These are phyloP conservation scores for Mucor irregularis DNA, from an alignment of 371 early-diverging fungal species.

Conservation along the genomic window DNA sequence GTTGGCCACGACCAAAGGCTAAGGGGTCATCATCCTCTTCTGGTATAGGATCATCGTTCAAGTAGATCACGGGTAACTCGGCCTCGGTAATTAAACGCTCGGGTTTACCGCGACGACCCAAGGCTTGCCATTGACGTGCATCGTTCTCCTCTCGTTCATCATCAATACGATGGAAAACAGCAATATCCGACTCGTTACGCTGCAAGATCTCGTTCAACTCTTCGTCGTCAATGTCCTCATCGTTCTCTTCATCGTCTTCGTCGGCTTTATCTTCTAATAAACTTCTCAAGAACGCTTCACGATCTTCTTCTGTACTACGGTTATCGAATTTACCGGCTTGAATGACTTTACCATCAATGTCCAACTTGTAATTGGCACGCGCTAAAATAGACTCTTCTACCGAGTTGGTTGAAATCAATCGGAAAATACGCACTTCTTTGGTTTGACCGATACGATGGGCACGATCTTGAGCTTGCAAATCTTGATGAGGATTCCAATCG, in stretches of 20 bases:
- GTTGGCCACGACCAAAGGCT: constrained; percentile 62
- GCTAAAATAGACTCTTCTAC: constrained; percentile 97
- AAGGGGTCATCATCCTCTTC: constrained; percentile 46
- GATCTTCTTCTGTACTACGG: constrained; percentile 91
- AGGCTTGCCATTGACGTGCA: constrained; percentile 21
- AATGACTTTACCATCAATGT: constrained; percentile 97
- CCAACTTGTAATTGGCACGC: constrained; percentile 92
- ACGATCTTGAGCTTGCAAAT: constrained; percentile 99
- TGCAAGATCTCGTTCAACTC: constrained; percentile 58
- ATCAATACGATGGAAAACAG: constrained; percentile 38
- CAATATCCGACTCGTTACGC: constrained; percentile 37
- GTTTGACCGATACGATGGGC: constrained; percentile 99
- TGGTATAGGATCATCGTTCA: constrained; percentile 58
- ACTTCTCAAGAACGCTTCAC: constrained; percentile 76
- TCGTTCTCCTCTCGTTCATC: constrained; percentile 39
- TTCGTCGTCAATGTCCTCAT: constrained; percentile 66
- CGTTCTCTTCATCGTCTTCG: constrained; percentile 58
- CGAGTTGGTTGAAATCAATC: constrained; percentile 91
- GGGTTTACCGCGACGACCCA: constrained; percentile 46
- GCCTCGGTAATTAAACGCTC: constrained; percentile 80
- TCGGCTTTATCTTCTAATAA: constrained; percentile 69
- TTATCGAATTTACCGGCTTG: constrained; percentile 99
- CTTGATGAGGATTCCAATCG: constrained; percentile 99
- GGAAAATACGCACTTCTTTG: constrained; percentile 97
- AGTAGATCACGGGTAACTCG: constrained; percentile 85